phyloP scores from a whole-genome alignment of 1,284 basidiomycete genomes.

The Macrocybe sp. region DNA sequence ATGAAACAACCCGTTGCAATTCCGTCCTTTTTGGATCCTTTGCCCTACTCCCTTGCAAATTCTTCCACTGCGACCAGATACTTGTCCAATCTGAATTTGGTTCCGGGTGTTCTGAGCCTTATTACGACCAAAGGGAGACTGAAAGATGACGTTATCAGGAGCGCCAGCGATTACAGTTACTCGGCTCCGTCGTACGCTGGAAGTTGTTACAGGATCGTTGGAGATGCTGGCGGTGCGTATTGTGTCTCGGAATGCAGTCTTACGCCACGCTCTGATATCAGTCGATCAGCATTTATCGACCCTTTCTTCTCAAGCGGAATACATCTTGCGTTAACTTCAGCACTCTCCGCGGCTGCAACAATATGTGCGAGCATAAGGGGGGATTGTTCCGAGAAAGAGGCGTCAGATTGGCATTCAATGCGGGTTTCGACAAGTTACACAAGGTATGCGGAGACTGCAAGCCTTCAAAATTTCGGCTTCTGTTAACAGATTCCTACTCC shows the following conservation, averaged over 20 bases:
- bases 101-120: constrained; percentile 49
- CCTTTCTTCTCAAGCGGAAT: constrained; percentile 72
- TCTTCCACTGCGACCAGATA: constrained; percentile 39
- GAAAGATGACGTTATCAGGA: constrained; percentile 38
- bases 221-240: constrained; percentile 65
- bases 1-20: constrained; percentile 33
- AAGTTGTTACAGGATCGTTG: constrained; percentile 53
- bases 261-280: constrained; percentile 6
- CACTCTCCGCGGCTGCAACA: constrained; percentile 57
- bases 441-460: constrained; percentile 25
- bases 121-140: constrained; percentile 47
- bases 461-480: background rate
- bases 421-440: constrained; percentile 61
- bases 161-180: constrained; percentile 64
- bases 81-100: constrained; percentile 43
- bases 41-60: constrained; percentile 21
- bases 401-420: constrained; percentile 54
- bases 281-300: constrained; percentile 58
- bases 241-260: background rate
- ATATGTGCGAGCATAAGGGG: constrained; percentile 56
- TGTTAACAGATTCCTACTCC: background rate
- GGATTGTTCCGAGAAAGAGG: constrained; percentile 48
- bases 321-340: constrained; percentile 63
- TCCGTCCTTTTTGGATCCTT: constrained; percentile 23
- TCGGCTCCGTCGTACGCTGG: constrained; percentile 60